Base-by-base conservation (phyloP, 2,329 filamentous ascomycete species). In the Cercospora brassicicola region DNA sequence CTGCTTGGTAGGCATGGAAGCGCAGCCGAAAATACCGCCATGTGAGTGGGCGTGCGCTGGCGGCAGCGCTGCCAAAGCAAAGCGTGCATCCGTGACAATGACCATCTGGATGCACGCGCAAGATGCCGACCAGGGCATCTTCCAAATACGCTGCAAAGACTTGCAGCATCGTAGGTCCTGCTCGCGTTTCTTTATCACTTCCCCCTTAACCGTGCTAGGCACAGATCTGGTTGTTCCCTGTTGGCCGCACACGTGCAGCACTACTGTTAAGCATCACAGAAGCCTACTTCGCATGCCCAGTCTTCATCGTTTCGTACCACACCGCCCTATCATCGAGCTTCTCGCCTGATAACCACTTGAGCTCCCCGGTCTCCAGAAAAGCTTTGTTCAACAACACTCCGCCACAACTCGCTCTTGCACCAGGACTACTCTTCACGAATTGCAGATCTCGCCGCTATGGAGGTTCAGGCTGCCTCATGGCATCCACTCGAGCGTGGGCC, bases 61-160 rank as follows among this genome's bases (percentile, higher is more conserved):
- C 73, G 67, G 62, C 67, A 69, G 68, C 67, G 67, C 66, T 56
- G 69, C 67, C 71, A 70, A 71, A 67, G 70, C 67, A 70, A 69
- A 71, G 71, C 69, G 67, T 73, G 68, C 69, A 73, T 71, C 73
- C 72, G 73, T 69, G 66, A 73, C 69, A 71, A 74, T 72, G 71
- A 66, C 66, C 66, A 62, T 71, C 71, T 70, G 64, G 67, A 59
- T 70, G 62, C 71, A 73, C 70, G 68, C 67, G 72, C 71, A 55
- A 68, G 61, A 65, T 66, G 67, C 36, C 61, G 71, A 72, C 72
- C 69, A 68, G 71, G 70, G 66, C 63, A 55, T 31, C 67, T 74
- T 72, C 71, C 72, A 72, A 74, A 74, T 74, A 72, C 61, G 42
- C 62, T 70, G 65, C 64, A 74, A 74, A 72, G 71, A 64, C 28